A percentile compares a stretch with the other conserved stretches of the same genome.
Conservation (phyloP, 352 stramenopile species). For the Globisporangium lucens region DNA sequence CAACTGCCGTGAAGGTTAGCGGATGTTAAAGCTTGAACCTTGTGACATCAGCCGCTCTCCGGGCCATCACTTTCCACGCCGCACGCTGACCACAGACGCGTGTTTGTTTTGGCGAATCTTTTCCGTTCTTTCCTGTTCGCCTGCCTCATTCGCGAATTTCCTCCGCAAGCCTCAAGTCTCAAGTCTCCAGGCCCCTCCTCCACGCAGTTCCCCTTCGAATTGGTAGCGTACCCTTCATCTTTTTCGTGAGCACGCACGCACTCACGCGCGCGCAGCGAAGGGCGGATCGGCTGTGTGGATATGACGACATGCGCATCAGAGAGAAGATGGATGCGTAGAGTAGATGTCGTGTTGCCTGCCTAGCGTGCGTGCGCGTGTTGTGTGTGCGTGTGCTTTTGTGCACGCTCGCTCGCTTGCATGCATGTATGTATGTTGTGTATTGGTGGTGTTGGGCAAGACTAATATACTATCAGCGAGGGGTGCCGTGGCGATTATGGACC, state of each 20-base stretch:
- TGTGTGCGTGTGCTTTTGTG: not conserved
- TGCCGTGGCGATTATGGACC: slow-evolving; percentile 43
- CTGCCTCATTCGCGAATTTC: slow-evolving; percentile 16
- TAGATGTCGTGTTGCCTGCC: not conserved
- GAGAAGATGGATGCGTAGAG: not conserved
- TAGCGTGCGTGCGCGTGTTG: not conserved
- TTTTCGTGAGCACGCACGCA: slow-evolving; percentile 4
- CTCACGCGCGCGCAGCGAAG: not conserved
- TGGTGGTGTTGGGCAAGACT: slow-evolving; percentile 20
- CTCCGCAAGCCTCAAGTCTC: slow-evolving; percentile 17
- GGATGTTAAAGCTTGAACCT: slow-evolving; percentile 2
- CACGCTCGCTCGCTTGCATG: not conserved
- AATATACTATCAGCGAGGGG: slow-evolving; percentile 52
- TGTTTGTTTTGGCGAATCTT: not conserved
- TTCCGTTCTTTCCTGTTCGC: not conserved
- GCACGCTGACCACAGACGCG: not conserved
- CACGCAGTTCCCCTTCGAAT: slow-evolving; percentile 11
- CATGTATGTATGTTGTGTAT: not conserved
- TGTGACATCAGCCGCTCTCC: not conserved
- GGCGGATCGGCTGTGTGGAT: not conserved
- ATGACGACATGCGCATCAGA: not conserved
- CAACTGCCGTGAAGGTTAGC: not conserved
- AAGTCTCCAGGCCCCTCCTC: not conserved
- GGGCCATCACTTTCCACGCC: not conserved
- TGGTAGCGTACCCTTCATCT: slow-evolving; percentile 11